Evolutionary conservation across 441 rosid genomes (phyloP).

Genomic region (Breynia disticha): DNA sequence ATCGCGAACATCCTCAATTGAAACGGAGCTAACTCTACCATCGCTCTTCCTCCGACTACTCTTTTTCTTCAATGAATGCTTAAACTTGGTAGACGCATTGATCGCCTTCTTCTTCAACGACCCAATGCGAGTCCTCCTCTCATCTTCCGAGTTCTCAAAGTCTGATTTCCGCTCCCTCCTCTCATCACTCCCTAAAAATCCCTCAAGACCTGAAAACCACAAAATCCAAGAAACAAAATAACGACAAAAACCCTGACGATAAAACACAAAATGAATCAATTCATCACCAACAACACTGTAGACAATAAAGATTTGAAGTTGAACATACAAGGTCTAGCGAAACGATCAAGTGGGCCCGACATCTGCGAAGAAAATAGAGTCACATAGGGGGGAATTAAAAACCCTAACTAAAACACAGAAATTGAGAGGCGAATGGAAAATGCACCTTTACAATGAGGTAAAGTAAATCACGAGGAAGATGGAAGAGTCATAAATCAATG

Average conservation of each 20-base stretch:
- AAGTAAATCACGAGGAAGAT: slow-evolving; percentile 30
- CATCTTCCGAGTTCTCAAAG: slow-evolving; percentile 94
- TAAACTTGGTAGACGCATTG: slow-evolving; percentile 67
- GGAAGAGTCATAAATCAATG: slow-evolving; percentile 28
- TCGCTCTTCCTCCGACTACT: slow-evolving; percentile 55
- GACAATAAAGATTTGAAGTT: too few relatives aligned
- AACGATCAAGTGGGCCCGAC: slow-evolving; percentile 79
- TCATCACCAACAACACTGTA: too few relatives aligned
- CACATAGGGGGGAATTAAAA: neutral
- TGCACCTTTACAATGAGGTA: neutral
- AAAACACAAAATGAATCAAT: too few relatives aligned
- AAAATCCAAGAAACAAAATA: slow-evolving; percentile 1
- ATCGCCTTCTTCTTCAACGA: slow-evolving; percentile 83
- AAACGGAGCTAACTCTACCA: slow-evolving; percentile 65
- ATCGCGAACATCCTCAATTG: slow-evolving; percentile 84
- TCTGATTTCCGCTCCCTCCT: slow-evolving; percentile 76
- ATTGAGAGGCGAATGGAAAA: neutral
- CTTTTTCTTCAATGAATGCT: slow-evolving; percentile 76
- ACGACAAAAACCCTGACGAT: too few relatives aligned
- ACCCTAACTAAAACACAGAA: neutral
- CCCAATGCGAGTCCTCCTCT: slow-evolving; percentile 80
- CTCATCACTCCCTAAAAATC: slow-evolving; percentile 66
- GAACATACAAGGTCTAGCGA: slow-evolving; percentile 74
- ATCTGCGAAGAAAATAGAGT: slow-evolving; percentile 16
- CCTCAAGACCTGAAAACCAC: slow-evolving; percentile 59